These are phyloP conservation scores for Colletotrichum sidae DNA, from an alignment of 2,329 filamentous ascomycete species.

Conservation along the genomic window DNA sequence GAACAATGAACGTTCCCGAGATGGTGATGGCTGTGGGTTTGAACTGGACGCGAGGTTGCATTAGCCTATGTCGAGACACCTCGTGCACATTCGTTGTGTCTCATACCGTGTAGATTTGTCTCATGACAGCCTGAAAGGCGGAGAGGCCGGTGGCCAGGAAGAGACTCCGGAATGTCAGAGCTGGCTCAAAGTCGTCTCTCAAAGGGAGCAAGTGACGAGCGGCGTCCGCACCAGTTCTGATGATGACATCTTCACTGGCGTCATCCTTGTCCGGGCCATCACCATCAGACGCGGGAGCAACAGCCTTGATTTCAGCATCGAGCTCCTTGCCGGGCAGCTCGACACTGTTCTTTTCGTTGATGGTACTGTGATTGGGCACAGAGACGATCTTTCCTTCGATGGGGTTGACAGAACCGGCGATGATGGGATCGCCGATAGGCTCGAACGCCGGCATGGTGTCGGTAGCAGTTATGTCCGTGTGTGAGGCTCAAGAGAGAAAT, in stretches of 20 bases:
- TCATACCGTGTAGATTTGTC: slow-evolving; percentile 64
- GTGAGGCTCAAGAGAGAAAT: not conserved
- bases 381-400: slow-evolving; percentile 45
- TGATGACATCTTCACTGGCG: slow-evolving; percentile 55
- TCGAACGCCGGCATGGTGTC: slow-evolving; percentile 5
- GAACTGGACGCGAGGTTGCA: slow-evolving; percentile 50
- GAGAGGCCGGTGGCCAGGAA: slow-evolving; percentile 61
- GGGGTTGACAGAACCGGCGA: slow-evolving; percentile 43
- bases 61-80: not conserved
- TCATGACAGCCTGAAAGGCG: slow-evolving; percentile 66
- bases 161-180: slow-evolving; percentile 65
- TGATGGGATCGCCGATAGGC: slow-evolving; percentile 38
- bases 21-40: slow-evolving; percentile 63
- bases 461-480: not conserved
- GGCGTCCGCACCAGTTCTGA: slow-evolving; percentile 64
- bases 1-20: slow-evolving; percentile 66
- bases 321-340: slow-evolving; percentile 35
- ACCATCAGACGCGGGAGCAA: slow-evolving; percentile 31
- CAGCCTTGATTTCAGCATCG: slow-evolving; percentile 40
- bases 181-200: slow-evolving; percentile 63
- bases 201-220: slow-evolving; percentile 60
- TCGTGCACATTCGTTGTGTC: not conserved
- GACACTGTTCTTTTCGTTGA: slow-evolving; percentile 45
- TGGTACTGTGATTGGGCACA: slow-evolving; percentile 43
- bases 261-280: slow-evolving; percentile 37